These are phyloP conservation scores for Aspergillus sclerotiicarbonarius DNA, from an alignment of 495 filamentous ascomycete species.

Conservation along the genomic window DNA sequence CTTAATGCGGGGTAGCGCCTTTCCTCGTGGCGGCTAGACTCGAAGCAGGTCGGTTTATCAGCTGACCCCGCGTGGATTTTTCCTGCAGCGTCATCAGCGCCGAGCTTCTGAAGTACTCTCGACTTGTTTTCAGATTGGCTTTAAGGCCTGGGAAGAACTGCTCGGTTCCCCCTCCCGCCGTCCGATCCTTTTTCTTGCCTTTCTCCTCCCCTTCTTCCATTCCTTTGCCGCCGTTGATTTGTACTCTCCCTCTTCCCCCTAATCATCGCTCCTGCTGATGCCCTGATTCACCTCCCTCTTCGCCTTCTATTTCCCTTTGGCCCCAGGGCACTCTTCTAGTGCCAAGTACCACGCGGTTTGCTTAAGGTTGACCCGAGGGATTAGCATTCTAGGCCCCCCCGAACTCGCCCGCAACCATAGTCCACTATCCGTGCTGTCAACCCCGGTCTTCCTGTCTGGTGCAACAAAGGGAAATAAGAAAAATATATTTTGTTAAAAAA, in stretches of 20 bases:
- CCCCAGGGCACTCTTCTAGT: background rate
- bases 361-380: conserved; percentile 17
- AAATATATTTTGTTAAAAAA: too few relatives aligned
- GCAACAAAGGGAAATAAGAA: conserved; percentile 4
- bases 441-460: conserved; percentile 3
- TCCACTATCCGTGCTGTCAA: conserved; percentile 4
- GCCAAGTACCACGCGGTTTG: conserved; percentile 11
- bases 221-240: conserved; percentile 1
- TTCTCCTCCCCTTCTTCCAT: conserved; percentile 2
- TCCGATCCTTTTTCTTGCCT: background rate
- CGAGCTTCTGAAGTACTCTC: background rate
- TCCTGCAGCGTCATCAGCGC: conserved; percentile 8
- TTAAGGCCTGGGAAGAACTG: background rate
- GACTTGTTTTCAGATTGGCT: background rate
- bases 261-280: background rate
- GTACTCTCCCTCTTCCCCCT: background rate
- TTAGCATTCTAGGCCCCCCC: conserved; percentile 12
- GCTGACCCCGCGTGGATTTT: conserved; percentile 27
- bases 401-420: conserved; percentile 18
- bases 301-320: background rate
- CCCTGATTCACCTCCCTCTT: background rate
- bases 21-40: conserved; percentile 14
- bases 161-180: background rate
- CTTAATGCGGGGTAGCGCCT: conserved; percentile 25
- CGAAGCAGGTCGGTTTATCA: conserved; percentile 18